Conservation (phyloP, 495 filamentous ascomycete genomes). For the Neurospora hispaniola region DNA sequence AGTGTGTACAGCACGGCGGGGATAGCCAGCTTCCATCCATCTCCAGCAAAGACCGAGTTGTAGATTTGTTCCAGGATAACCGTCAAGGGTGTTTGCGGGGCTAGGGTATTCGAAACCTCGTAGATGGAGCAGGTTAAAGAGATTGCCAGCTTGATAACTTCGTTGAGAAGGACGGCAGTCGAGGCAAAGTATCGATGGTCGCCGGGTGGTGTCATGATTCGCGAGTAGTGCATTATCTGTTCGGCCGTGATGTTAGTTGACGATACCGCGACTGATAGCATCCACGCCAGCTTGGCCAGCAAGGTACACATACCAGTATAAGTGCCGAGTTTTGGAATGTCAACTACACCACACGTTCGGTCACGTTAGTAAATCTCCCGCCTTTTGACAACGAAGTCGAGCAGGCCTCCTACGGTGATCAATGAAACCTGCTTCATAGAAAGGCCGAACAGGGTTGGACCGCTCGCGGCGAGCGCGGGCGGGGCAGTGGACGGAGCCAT, state of each 20-base stretch:
- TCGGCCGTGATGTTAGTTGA: constrained; percentile 6
- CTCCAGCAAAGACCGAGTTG: constrained; percentile 73
- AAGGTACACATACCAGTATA: constrained; percentile 48
- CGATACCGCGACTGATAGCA: neutral
- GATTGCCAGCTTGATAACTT: constrained; percentile 81
- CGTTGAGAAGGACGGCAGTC: constrained; percentile 88
- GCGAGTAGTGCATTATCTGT: constrained; percentile 84
- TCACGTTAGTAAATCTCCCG: constrained; percentile 15
- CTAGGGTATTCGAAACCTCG: constrained; percentile 66
- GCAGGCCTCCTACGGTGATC: constrained; percentile 48
- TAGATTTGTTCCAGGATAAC: constrained; percentile 72
- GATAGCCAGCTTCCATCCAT: constrained; percentile 92
- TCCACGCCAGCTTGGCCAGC: neutral
- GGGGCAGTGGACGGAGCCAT: neutral
- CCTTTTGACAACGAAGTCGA: constrained; percentile 8
- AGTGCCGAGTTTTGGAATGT: constrained; percentile 71
- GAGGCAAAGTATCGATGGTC: constrained; percentile 86
- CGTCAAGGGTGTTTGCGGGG: constrained; percentile 66
- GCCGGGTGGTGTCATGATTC: constrained; percentile 73
- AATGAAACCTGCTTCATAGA: constrained; percentile 71
- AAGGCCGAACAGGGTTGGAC: constrained; percentile 47
- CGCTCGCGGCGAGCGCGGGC: constrained; percentile 24
- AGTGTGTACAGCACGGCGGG: constrained; percentile 82
- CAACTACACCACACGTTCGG: constrained; percentile 37
- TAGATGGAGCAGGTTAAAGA: constrained; percentile 78